Evolutionary conservation across 192 early-diverging fungal genomes (phyloP), one percentile per base, ranked within the genome.

Genomic region (Coemansia asiatica): DNA sequence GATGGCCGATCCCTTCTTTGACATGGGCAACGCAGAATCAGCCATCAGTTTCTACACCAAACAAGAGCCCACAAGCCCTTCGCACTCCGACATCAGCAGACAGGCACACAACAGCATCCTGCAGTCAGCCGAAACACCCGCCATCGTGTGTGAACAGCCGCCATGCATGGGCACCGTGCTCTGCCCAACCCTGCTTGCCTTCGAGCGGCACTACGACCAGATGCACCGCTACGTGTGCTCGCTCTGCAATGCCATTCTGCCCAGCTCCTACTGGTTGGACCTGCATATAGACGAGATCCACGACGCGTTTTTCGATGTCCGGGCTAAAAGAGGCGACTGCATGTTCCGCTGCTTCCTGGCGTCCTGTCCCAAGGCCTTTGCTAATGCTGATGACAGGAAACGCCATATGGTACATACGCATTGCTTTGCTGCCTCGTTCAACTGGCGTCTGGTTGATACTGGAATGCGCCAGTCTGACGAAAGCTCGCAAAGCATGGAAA

Each of bases 191-290:
- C 23, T 65, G 15, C 62, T 66, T 28, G 72, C 72, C 1, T 81
- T 53, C 60, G 73, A 81, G 40, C 53, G 38, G 64, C 78, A 81
- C 63, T 81, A 81, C 61, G 72, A 81, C 60, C 68, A 71, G 60
- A 59, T 64, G 60, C 78, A 81, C 67, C 64, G 61, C 25, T 67
- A 81, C 46, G 48, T 19, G 19, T 81, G 78, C 56, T 60, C 62
- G 6, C 16, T 23, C 28, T 81, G 78, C 18, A 12, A 40, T 21
- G 72, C 72, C 21, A 49, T 75, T 15, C 57, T 81, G n/a, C 78
- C 78, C 56, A 69, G 69, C 60, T 47, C 73, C n/a, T 69, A 75
- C 47, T 81, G 78, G 78, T 66, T 81, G 61, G 78, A 75, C 55
- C 69, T 81, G 64, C 78, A 81, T 27, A 68, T 81, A 19, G 69